Conservation (phyloP, 208 protist species). For the Leishmania gerbilli region DNA sequence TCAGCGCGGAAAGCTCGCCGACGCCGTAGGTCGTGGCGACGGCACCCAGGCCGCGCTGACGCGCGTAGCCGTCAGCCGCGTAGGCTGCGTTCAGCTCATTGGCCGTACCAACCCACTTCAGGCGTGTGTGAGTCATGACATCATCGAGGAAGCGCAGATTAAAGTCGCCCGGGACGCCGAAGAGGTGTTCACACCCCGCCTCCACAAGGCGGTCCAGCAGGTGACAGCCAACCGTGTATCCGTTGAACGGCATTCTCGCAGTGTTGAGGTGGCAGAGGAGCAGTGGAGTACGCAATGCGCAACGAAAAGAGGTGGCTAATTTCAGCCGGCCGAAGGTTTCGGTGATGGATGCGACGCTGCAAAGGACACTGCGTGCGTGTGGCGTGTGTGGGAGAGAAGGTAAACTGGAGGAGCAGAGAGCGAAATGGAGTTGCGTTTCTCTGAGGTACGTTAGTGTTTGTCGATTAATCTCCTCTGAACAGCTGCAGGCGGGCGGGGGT, state of each 20-base stretch:
- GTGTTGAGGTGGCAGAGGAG: not conserved
- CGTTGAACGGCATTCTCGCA: conserved; percentile 40
- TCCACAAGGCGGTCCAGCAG: conserved; percentile 52
- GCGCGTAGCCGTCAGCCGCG: conserved; percentile 61
- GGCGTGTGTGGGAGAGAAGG: not conserved
- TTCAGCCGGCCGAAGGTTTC: not conserved
- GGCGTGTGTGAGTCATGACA: conserved; percentile 41
- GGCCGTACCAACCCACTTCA: conserved; percentile 59
- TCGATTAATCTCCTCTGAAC: not conserved
- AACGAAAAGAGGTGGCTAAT: not conserved
- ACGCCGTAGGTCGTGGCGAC: conserved; percentile 56
- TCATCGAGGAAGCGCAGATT: conserved; percentile 73
- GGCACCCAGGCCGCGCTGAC: conserved; percentile 36
- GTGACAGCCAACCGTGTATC: conserved; percentile 64
- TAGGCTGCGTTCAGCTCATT: conserved; percentile 70
- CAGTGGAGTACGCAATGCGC: not conserved
- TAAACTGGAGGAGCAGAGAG: not conserved
- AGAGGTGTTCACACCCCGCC: conserved; percentile 51
- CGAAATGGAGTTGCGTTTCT: not conserved
- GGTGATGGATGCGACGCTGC: not conserved
- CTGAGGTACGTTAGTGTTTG: not conserved
- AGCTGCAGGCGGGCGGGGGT: too few relatives aligned
- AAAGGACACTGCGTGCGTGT: not conserved
- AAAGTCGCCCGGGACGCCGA: conserved; percentile 66
- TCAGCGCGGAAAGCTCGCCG: conserved; percentile 52